phyloP scores from a whole-genome alignment of 192 early-diverging fungal genomes.

The Ambispora gerdemannii region DNA sequence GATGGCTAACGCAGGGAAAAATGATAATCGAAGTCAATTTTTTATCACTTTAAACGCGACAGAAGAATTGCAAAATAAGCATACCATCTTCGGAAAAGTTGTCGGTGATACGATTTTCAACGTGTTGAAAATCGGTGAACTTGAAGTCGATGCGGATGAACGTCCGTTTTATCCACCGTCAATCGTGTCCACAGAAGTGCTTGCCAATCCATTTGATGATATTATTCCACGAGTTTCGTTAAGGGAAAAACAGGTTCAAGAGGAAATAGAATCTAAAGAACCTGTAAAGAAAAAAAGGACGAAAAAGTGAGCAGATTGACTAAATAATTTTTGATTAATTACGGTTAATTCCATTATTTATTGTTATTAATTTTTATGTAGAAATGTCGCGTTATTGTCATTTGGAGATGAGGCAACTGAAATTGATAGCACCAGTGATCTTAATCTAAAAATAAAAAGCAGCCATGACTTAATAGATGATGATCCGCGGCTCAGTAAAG shows the following conservation, averaged over 20 bases:
- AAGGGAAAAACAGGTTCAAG: constrained; percentile 34
- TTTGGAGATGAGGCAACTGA: constrained; percentile 85
- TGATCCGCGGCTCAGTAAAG: constrained; percentile 39
- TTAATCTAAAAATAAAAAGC: constrained; percentile 58
- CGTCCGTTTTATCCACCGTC: constrained; percentile 72
- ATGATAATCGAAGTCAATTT: constrained; percentile 89
- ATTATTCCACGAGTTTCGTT: constrained; percentile 69
- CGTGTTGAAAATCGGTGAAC: constrained; percentile 78
- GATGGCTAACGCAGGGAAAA: constrained; percentile 80
- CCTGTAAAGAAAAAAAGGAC: constrained; percentile 52
- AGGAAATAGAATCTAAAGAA: constrained; percentile 39
- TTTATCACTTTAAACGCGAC: constrained; percentile 89
- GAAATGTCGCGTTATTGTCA: constrained; percentile 75
- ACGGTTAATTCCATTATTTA: constrained; percentile 6
- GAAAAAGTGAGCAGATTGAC: constrained; percentile 51
- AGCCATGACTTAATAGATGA: constrained; percentile 72
- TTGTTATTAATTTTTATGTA: constrained; percentile 34
- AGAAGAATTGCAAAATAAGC: constrained; percentile 80
- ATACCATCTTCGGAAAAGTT: constrained; percentile 92
- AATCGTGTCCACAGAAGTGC: constrained; percentile 62
- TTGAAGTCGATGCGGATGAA: constrained; percentile 78
- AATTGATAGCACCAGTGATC: constrained; percentile 29
- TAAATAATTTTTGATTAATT: neutral
- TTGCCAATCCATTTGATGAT: constrained; percentile 90
- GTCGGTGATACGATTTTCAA: constrained; percentile 91